Evolutionary conservation across 1,139 yeast genomes (phyloP), one percentile per base, ranked within the genome.

Genomic region (Neolecta irregularis): DNA sequence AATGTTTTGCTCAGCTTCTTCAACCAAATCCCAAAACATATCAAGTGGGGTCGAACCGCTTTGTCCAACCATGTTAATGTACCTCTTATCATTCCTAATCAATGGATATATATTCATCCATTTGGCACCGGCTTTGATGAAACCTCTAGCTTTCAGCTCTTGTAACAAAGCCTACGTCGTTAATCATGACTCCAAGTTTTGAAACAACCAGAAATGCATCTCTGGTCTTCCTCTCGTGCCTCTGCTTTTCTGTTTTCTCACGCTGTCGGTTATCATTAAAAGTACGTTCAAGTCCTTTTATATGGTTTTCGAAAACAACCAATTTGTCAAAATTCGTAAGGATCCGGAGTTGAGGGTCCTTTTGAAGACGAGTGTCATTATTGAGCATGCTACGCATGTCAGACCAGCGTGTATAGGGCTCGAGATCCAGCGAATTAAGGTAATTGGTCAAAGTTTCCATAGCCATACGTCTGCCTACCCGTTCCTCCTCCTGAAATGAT

Each of bases 21-120:
- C 85, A 2, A 76, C 65, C 1, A 67, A 51, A 52, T 85, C 94
- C 71, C 81, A 69, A 48, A 78, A 80, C 30, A 80, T 56, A 42
- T 83, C 93, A 24, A 76, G 51, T 0, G 93, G 78, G 1, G 73
- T 64, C 0, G 95, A 81, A 0, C 95, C 95, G 30, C 70, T 64
- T 40, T 85, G 65, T 0, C 93, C 93, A 41, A 83, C 65, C 29
- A 81, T 47, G 16, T 66, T 71, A 11, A 67, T 51, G 48, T 76
- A 81, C 12, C 72, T 58, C 36, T 61, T 64, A 41, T 76, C 76
- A 20, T 67, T 65, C 44, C 70, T 72, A 1, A 83, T 48, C 2
- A 52, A 40, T 0, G 67, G 61, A 25, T 69, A 61, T 5, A 79
- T 50, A 18, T 72, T 73, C 37, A 56, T 57, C 74, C 91, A 81